Percentiles rank a stretch among this genome's conserved stretches.
phyloP scores from a whole-genome alignment of 1,284 basidiomycete genomes.

The Boletus austroedulis region DNA sequence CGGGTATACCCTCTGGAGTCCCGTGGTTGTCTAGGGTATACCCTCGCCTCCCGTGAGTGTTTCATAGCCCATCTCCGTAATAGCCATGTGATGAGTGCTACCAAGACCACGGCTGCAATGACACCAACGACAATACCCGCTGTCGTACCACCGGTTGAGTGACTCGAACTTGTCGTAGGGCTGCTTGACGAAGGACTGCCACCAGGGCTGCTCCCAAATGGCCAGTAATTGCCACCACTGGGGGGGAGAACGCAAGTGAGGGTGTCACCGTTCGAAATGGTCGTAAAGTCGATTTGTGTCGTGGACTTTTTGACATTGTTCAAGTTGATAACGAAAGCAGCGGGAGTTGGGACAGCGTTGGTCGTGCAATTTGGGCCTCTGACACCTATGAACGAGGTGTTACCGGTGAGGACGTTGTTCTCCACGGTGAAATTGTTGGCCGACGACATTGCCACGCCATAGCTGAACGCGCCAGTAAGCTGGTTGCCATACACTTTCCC shows the following conservation, averaged over 20 bases:
- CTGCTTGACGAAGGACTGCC: constrained; percentile 16
- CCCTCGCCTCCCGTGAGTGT: constrained; percentile 18
- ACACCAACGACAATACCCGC: constrained; percentile 57
- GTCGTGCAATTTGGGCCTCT: constrained; percentile 68
- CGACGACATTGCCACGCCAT: constrained; percentile 63
- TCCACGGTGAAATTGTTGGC: constrained; percentile 66
- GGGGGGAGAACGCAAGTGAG: constrained; percentile 68
- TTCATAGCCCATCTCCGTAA: constrained; percentile 48
- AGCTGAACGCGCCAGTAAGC: constrained; percentile 71
- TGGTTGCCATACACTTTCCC: constrained; percentile 65
- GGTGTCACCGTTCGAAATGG: constrained; percentile 51
- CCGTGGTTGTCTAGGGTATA: not conserved
- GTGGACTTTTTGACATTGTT: constrained; percentile 42
- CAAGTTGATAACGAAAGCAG: constrained; percentile 57
- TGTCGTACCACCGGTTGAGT: constrained; percentile 36
- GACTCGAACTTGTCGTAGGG: constrained; percentile 26
- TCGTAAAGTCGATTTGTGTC: constrained; percentile 52
- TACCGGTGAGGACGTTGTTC: constrained; percentile 63
- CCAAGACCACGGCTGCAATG: constrained; percentile 44
- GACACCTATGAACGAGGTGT: constrained; percentile 74
- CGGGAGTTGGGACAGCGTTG: constrained; percentile 50
- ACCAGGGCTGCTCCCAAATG: constrained; percentile 55
- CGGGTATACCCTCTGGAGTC: constrained; percentile 7
- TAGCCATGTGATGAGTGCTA: constrained; percentile 45
- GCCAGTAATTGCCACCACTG: constrained; percentile 68